Evolutionary conservation across 257 asterid species (phyloP).

Genomic region (Ocimum tenuiflorum): DNA sequence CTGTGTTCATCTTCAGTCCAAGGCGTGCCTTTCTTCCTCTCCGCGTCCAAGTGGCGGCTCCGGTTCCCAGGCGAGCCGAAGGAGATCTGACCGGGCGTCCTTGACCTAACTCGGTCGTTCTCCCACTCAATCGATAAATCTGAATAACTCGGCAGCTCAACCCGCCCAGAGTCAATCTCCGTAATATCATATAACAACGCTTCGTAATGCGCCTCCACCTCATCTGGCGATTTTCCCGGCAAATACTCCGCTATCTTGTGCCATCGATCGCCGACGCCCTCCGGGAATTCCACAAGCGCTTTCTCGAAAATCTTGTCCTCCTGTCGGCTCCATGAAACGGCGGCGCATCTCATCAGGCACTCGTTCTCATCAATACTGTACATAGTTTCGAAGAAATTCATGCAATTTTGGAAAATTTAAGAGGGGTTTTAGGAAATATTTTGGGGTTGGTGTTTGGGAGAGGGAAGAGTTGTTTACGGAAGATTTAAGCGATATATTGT

Average conservation of each 20-base stretch:
- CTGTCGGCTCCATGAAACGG: slow-evolving; percentile 37
- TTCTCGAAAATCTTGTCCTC: slow-evolving; percentile 62
- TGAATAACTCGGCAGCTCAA: slow-evolving; percentile 50
- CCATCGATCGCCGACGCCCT: slow-evolving; percentile 54
- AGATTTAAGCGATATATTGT: slow-evolving; percentile 15
- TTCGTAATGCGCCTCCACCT: slow-evolving; percentile 49
- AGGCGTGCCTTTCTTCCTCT: slow-evolving; percentile 65
- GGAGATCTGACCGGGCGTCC: slow-evolving; percentile 45
- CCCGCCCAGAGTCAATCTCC: slow-evolving; percentile 63
- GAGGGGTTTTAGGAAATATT: background rate
- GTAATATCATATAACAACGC: slow-evolving; percentile 42
- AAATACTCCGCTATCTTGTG: slow-evolving; percentile 39
- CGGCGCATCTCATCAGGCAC: slow-evolving; percentile 18
- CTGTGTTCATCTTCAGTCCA: slow-evolving; percentile 88
- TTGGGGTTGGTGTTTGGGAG: slow-evolving; percentile 7
- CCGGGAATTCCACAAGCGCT: slow-evolving; percentile 49
- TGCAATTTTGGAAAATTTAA: background rate
- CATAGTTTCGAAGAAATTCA: slow-evolving; percentile 11
- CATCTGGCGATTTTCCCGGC: slow-evolving; percentile 44
- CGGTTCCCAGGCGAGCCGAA: slow-evolving; percentile 40
- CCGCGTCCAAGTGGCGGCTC: slow-evolving; percentile 38
- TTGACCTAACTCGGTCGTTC: slow-evolving; percentile 23
- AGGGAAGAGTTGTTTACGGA: background rate
- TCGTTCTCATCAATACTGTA: slow-evolving; percentile 12
- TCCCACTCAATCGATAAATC: slow-evolving; percentile 32